Conservation (phyloP, 495 filamentous ascomycete genomes). For the Aspergillus olivimuriae region DNA sequence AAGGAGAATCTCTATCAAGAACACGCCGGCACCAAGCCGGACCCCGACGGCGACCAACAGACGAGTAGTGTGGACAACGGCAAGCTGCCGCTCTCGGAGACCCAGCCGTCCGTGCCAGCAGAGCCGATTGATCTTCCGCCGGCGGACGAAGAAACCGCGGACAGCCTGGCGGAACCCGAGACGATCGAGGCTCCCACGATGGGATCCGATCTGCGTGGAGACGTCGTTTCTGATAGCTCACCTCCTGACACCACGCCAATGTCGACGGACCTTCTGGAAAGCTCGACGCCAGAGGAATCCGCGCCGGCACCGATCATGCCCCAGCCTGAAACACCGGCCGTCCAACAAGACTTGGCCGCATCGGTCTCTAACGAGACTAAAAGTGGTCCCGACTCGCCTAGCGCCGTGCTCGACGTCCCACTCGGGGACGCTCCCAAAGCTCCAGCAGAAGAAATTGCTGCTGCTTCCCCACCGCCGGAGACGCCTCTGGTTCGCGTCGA, state of each 20-base stretch:
- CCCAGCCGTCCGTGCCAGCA: conserved; percentile 1
- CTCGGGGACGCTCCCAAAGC: conserved; percentile 21
- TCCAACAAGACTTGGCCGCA: conserved; percentile 19
- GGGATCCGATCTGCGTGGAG: conserved; percentile 1
- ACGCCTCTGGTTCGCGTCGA: conserved; percentile 13
- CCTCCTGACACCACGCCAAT: conserved; percentile 13
- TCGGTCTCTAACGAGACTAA: conserved; percentile 23
- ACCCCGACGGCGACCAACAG: conserved; percentile 3
- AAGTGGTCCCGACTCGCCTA: conserved; percentile 29
- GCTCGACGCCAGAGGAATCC: conserved; percentile 10
- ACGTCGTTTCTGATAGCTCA: conserved; percentile 6
- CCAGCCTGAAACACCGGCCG: conserved; percentile 24
- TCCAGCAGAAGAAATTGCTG: conserved; percentile 23
- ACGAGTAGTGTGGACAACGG: conserved; percentile 9
- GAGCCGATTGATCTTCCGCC: conserved; percentile 2
- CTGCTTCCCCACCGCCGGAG: conserved; percentile 17
- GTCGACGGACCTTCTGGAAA: conserved; percentile 2
- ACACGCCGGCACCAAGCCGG: conserved; percentile 4
- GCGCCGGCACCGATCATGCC: conserved; percentile 16
- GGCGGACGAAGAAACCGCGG: background rate
- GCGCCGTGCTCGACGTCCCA: conserved; percentile 29
- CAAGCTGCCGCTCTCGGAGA: conserved; percentile 9
- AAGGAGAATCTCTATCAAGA: conserved; percentile 28
- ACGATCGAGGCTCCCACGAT: background rate
- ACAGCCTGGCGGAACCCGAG: background rate